Evolutionary conservation across 2,329 filamentous ascomycete species (phyloP), one percentile per base, ranked within the genome.

Genomic region (Talaromyces rugulosus): DNA sequence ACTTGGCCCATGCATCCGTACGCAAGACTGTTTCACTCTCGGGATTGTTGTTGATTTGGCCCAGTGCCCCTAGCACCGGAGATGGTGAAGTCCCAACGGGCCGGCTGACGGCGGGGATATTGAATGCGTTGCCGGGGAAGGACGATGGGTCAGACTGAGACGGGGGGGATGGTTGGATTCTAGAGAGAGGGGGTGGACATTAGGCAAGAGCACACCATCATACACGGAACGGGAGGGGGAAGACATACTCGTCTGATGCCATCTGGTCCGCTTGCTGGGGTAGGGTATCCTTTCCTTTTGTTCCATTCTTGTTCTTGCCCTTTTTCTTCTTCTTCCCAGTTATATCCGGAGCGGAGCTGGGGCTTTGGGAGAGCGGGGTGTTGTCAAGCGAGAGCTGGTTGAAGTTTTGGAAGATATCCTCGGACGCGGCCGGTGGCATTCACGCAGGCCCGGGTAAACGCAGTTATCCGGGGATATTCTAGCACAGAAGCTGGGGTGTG

Each of bases 1-100:
- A 74, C 58, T 75, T 74, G 40, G 77, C 74, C 78, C 78, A 80
- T n/a, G 73, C 77, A 66, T 75, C 75, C 5, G 77, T 79, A 51
- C 76, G 71, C 47, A 69, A 67, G 34, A 67, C 68, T 7, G 75
- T 69, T 54, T 78, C 74, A 50, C 70, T 72, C 23, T 74, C 72
- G 6, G 68, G 67, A 16, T 70, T 67, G 30, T 70, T 70, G 55
- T 65, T 66, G 33, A 76, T 65, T 14, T 74, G 71, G 23, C 68
- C 75, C 16, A 78, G 68, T 16, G 73, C 73, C 63, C 76, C 73
- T 53, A 78, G 69, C n/a, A 74, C 71, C 12, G 77, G 77, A 7
- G 76, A 75, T 34, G 50, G 53, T n/a, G 61, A 51, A 23, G 56
- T 47, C 55, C 61, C 66, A 54, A 62, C 63, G 64, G 71, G 67